Conservation (phyloP, 1,139 yeast genomes). For the Taphrina populina region DNA sequence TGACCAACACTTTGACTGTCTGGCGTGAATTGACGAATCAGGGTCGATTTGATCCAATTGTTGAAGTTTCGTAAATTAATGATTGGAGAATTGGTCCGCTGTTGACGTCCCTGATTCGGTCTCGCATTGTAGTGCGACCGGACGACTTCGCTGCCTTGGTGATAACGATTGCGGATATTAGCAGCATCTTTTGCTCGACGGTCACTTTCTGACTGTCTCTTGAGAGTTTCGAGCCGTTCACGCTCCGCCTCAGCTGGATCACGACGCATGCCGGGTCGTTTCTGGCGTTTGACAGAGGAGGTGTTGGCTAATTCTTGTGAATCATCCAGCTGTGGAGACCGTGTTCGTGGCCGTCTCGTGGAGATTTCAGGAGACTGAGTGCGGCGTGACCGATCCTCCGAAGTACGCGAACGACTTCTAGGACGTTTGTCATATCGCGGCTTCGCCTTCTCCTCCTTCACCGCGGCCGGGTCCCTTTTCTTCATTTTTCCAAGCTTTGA, state of each 20-base stretch:
- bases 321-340: conserved; percentile 1
- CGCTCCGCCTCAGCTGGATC: conserved; percentile 17
- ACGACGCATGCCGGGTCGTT: conserved; percentile 21
- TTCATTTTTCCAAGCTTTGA: conserved; percentile 24
- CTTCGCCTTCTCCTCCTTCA: not conserved
- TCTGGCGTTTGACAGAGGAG: conserved; percentile 11
- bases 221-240: conserved; percentile 15
- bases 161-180: conserved; percentile 18
- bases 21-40: conserved; percentile 65
- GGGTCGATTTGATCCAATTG: conserved; percentile 82
- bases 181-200: conserved; percentile 29
- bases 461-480: conserved; percentile 18
- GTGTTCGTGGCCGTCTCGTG: conserved; percentile 2
- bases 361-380: too few relatives aligned
- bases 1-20: conserved; percentile 42
- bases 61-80: conserved; percentile 83
- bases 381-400: not conserved
- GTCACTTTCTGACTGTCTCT: conserved; percentile 23
- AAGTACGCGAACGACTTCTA: not conserved
- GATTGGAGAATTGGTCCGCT: conserved; percentile 76
- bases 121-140: conserved; percentile 82
- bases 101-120: conserved; percentile 64
- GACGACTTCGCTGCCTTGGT: conserved; percentile 51
- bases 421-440: not conserved
- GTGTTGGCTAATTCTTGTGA: not conserved